A percentile compares a stretch with the other conserved stretches of the same genome.
phyloP scores from a whole-genome alignment of 163 green algal species.

The Chlamydomonas reinhardtii region DNA sequence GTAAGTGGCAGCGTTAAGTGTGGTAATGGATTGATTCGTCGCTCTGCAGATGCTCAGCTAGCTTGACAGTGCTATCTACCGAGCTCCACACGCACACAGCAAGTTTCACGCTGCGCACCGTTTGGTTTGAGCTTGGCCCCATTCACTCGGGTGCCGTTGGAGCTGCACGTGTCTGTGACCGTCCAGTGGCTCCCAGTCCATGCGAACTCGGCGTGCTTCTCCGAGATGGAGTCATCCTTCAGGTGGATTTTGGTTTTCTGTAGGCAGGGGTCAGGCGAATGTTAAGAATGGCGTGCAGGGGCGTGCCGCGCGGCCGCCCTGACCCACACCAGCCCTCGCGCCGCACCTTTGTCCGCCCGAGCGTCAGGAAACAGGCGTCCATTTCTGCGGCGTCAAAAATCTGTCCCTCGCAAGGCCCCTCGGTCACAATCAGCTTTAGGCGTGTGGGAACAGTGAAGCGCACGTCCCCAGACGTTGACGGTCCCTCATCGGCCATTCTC shows the following conservation, averaged over 20 bases:
- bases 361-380: conserved; percentile 40
- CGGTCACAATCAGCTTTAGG: conserved; percentile 32
- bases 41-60: no score
- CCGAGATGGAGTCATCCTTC: conserved; percentile 76
- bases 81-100: no score
- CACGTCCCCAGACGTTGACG: background rate
- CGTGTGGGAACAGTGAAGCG: background rate
- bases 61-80: no score
- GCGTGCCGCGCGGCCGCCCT: no score
- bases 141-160: conserved; percentile 84
- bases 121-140: conserved; percentile 35
- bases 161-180: conserved; percentile 76
- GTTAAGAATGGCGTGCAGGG: no score
- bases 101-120: background rate
- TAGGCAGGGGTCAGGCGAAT: background rate
- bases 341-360: conserved; percentile 52
- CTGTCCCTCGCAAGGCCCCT: conserved; percentile 48
- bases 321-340: no score
- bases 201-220: conserved; percentile 77
- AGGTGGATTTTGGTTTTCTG: conserved; percentile 65
- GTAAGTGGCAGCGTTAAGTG: no score
- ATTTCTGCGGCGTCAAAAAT: background rate
- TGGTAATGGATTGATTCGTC: no score
- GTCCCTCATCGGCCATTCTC: no score
- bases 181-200: conserved; percentile 68